Evolutionary conservation across 306 rosid genomes (phyloP).

Genomic region (Sicyos edulis): DNA sequence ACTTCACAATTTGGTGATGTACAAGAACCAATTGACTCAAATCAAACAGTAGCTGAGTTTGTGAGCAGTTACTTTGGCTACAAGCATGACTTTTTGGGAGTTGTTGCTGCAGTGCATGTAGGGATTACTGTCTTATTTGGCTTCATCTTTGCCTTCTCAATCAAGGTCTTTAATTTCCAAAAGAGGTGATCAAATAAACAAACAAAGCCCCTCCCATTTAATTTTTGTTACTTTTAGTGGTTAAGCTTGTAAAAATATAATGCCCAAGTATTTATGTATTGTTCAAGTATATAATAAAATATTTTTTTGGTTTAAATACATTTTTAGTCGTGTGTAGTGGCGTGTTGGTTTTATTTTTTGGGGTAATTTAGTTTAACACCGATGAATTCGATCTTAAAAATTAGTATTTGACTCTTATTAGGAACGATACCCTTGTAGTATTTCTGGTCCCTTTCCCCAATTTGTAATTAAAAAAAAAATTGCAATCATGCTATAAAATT

Average conservation of each 20-base stretch:
- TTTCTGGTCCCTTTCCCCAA: too few relatives aligned
- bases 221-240: neutral
- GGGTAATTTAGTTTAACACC: too few relatives aligned
- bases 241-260: neutral
- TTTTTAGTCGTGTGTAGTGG: neutral
- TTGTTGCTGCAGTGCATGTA: conserved; percentile 27
- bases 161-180: conserved; percentile 36
- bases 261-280: neutral
- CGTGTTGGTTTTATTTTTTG: too few relatives aligned
- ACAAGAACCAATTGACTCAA: conserved; percentile 3
- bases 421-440: too few relatives aligned
- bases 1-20: conserved; percentile 33
- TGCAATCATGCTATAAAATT: neutral
- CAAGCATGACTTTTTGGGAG: conserved; percentile 24
- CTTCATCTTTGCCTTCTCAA: conserved; percentile 32
- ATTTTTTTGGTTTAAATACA: neutral
- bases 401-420: too few relatives aligned
- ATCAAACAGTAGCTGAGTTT: conserved; percentile 26
- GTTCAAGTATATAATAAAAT: neutral
- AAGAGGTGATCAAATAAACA: conserved; percentile 4
- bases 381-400: too few relatives aligned
- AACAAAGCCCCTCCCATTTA: neutral
- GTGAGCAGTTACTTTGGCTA: conserved; percentile 28
- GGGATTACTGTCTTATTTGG: conserved; percentile 34
- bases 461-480: too few relatives aligned